Evolutionary conservation across 192 early-diverging fungal genomes (phyloP).

Genomic region (Coemansia guatemalensis): DNA sequence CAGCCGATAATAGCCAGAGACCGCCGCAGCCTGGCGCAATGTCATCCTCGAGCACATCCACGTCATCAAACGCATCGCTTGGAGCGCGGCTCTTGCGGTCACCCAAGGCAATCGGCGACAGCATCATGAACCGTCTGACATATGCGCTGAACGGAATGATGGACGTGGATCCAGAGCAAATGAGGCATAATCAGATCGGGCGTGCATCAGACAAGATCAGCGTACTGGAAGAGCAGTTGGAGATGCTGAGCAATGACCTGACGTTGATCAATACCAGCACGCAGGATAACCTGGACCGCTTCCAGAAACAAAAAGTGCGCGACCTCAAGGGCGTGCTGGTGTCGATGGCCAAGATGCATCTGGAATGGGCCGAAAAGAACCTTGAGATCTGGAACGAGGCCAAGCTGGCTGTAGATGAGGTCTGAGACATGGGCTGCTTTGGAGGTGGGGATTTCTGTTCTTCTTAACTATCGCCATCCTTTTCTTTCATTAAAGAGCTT

Average conservation of each 20-base stretch:
- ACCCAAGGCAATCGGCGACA: constrained; percentile 45
- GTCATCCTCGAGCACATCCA: background rate
- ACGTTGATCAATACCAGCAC: constrained; percentile 75
- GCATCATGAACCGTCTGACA: constrained; percentile 51
- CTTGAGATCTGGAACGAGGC: constrained; percentile 56
- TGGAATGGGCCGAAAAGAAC: constrained; percentile 69
- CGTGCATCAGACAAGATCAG: constrained; percentile 80
- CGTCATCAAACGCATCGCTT: constrained; percentile 17
- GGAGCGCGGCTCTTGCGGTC: constrained; percentile 42
- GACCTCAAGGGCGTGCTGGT: constrained; percentile 84
- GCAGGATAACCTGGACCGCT: constrained; percentile 88
- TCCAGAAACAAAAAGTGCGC: constrained; percentile 89
- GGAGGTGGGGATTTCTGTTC: too few relatives aligned
- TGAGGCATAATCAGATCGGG: constrained; percentile 85
- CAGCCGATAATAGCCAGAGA: background rate
- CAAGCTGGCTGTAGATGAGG: constrained; percentile 47
- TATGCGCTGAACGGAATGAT: constrained; percentile 88
- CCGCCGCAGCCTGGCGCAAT: background rate
- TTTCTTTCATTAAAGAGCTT: constrained; percentile 4
- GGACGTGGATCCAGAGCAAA: constrained; percentile 91
- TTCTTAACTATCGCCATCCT: too few relatives aligned
- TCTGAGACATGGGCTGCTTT: constrained; percentile 12
- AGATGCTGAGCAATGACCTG: constrained; percentile 70
- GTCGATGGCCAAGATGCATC: constrained; percentile 67
- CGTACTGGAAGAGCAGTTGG: constrained; percentile 77